A percentile compares a stretch with the other conserved stretches of the same genome.
phyloP scores from a whole-genome alignment of 352 stramenopile genomes.

The Achlya hypogyna region DNA sequence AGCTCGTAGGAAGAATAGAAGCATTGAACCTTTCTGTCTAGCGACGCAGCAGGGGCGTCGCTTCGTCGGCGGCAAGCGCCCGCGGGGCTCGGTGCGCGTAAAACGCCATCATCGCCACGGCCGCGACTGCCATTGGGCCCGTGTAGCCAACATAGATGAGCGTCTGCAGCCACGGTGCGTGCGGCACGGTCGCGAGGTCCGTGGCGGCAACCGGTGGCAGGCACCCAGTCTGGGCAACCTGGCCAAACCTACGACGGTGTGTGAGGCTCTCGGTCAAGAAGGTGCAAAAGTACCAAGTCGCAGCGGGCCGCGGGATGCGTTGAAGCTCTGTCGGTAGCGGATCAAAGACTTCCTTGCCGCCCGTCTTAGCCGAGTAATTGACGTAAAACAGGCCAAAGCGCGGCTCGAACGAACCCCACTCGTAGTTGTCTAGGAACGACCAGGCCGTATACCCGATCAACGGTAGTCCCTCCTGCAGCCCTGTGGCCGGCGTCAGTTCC shows the following conservation, averaged over 20 bases:
- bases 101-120: not conserved
- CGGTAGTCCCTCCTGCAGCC: slow-evolving; percentile 36
- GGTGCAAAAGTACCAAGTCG: slow-evolving; percentile 37
- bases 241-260: slow-evolving; percentile 11
- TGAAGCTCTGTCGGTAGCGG: slow-evolving; percentile 25
- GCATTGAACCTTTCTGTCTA: not conserved
- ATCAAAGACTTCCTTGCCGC: slow-evolving; percentile 28
- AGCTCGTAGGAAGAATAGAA: not conserved
- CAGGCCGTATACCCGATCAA: slow-evolving; percentile 90
- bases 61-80: not conserved
- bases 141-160: not conserved
- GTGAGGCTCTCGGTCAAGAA: not conserved
- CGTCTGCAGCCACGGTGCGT: not conserved
- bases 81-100: not conserved
- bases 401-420: slow-evolving; percentile 78
- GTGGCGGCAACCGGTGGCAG: slow-evolving; percentile 19
- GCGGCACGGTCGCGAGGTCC: not conserved
- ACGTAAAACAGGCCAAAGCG: slow-evolving; percentile 63
- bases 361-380: slow-evolving; percentile 34
- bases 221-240: slow-evolving; percentile 49
- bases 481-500: not conserved
- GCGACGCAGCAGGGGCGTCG: not conserved
- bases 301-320: slow-evolving; percentile 36
- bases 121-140: not conserved
- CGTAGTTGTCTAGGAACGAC: slow-evolving; percentile 92